phyloP scores from a whole-genome alignment of 2,329 filamentous ascomycete genomes.

The Fusarium verrucosum region DNA sequence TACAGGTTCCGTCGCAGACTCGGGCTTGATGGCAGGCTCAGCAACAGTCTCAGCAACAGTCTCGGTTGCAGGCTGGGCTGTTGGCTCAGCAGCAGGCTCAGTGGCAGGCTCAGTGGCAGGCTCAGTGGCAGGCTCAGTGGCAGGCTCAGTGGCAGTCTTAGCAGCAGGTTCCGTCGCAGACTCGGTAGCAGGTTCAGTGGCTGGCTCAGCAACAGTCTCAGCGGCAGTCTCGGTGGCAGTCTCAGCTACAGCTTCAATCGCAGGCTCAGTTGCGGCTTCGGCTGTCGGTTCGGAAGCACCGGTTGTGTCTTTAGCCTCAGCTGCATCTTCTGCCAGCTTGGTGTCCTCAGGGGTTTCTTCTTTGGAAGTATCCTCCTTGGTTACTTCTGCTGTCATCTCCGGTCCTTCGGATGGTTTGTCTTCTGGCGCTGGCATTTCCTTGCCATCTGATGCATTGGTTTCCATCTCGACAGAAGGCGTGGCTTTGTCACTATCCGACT shows the following conservation, averaged over 20 bases:
- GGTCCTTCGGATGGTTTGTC: not conserved
- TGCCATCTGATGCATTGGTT: not conserved
- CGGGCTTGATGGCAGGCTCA: too few species aligned
- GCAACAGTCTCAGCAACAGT: not conserved
- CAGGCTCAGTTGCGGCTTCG: not conserved
- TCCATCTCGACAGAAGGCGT: not conserved
- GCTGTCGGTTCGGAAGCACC: not conserved
- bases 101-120: not conserved
- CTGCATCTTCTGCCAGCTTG: slow-evolving; percentile 7
- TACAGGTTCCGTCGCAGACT: too few species aligned
- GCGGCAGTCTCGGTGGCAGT: too few species aligned
- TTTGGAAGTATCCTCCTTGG: not conserved
- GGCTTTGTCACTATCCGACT: not conserved
- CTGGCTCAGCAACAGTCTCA: not conserved
- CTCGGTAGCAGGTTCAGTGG: not conserved
- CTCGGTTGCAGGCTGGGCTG: not conserved
- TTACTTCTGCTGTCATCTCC: not conserved
- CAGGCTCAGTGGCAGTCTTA: not conserved
- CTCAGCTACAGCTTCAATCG: not conserved
- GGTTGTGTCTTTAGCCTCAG: not conserved
- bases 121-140: not conserved
- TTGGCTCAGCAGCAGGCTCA: not conserved
- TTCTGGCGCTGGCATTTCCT: not conserved
- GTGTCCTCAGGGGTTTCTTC: slow-evolving; percentile 2
- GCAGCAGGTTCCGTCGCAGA: not conserved